Conservation (phyloP, 345 rosid species). For the Syzygium jambos region DNA sequence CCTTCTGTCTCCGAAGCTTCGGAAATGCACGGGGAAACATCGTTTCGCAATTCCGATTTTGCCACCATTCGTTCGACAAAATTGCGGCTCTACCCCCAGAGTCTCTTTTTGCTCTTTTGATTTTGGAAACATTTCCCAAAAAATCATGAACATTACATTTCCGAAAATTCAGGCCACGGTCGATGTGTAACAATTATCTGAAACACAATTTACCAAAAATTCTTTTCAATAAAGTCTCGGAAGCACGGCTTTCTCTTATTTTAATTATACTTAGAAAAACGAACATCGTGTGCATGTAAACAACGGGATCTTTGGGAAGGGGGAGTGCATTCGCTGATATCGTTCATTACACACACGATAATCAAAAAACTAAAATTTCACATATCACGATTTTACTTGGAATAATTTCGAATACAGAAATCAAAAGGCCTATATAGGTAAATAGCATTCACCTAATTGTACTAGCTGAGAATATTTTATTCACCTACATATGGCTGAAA, state of each 20-base stretch:
- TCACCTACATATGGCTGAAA: too few relatives aligned
- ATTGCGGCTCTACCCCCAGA: background rate
- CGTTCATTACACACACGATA: background rate
- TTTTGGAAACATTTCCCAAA: background rate
- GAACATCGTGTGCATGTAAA: accelerated
- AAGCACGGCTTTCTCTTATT: background rate
- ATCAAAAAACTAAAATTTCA: background rate
- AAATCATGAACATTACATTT: background rate
- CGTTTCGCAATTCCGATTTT: background rate
- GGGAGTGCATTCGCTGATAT: background rate
- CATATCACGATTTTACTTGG: too few relatives aligned
- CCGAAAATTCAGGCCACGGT: too few relatives aligned
- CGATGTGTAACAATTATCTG: background rate
- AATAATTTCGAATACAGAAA: too few relatives aligned
- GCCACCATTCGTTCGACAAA: background rate
- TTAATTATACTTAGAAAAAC: background rate
- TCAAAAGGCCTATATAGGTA: too few relatives aligned
- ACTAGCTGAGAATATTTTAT: too few relatives aligned
- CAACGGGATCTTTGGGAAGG: accelerated
- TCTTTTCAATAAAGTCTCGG: background rate
- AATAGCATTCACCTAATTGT: too few relatives aligned
- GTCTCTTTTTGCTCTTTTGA: background rate
- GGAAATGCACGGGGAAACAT: background rate
- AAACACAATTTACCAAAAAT: background rate
- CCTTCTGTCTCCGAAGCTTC: background rate